These are phyloP conservation scores for Skeletonema tropicum DNA, from an alignment of 108 stramenopile genomes.

Conservation along the genomic window DNA sequence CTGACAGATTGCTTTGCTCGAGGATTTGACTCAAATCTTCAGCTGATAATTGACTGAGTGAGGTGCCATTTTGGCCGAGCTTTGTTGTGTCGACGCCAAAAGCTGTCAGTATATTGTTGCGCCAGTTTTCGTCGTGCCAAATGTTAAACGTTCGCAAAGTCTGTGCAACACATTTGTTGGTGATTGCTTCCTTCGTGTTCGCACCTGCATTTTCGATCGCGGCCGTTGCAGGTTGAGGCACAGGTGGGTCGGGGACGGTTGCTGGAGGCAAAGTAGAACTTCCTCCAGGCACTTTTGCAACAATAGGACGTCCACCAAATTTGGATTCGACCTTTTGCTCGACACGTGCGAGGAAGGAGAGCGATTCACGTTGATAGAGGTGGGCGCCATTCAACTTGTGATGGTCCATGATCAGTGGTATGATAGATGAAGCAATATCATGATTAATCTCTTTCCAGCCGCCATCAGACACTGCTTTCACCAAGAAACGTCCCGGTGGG, in stretches of 20 bases:
- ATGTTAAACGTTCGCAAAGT: constrained; percentile 2
- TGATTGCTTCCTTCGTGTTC: not conserved
- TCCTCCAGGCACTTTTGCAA: not conserved
- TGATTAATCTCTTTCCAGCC: constrained; percentile 3
- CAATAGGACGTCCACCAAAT: not conserved
- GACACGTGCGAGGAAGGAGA: not conserved
- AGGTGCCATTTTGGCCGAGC: not conserved
- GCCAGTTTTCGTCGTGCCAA: constrained; percentile 4
- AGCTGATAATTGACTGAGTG: not conserved
- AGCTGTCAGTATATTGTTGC: not conserved
- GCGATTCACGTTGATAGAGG: not conserved
- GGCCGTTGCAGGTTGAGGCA: not conserved
- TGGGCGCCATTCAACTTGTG: not conserved
- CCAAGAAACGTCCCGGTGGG: constrained; percentile 3
- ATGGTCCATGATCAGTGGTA: constrained; percentile 1
- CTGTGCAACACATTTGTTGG: constrained; percentile 1
- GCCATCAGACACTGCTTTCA: not conserved
- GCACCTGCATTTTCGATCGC: not conserved
- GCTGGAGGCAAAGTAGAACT: not conserved
- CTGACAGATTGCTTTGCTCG: constrained; percentile 1
- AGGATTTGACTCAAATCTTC: not conserved
- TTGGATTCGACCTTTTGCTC: not conserved
- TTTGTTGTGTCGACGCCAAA: not conserved
- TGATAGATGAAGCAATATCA: not conserved
- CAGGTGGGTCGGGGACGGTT: not conserved